Percentiles rank a stretch among this genome's conserved stretches.
Evolutionary conservation across 1,284 basidiomycete species (phyloP).

Genomic region (Volvariella volvacea): DNA sequence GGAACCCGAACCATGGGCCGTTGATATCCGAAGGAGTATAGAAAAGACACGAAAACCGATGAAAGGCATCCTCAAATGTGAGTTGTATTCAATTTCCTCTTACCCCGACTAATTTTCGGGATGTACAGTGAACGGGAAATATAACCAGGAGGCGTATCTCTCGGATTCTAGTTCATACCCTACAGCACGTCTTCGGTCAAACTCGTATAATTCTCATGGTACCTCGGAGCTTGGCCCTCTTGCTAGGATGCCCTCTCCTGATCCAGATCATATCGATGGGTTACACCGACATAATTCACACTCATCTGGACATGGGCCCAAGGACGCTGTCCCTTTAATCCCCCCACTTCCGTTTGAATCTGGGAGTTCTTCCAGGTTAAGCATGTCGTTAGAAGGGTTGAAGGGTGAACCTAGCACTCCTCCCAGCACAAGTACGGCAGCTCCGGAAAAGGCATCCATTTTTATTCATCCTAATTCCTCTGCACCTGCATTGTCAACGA

Average conservation of each 20-base stretch:
- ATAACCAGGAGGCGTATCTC: slow-evolving; percentile 53
- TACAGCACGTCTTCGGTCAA: slow-evolving; percentile 59
- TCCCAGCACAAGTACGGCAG: slow-evolving; percentile 17
- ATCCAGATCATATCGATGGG: slow-evolving; percentile 83
- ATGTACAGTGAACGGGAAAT: slow-evolving; percentile 50
- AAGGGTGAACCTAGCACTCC: slow-evolving; percentile 30
- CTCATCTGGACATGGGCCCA: slow-evolving; percentile 30
- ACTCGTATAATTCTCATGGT: slow-evolving; percentile 69
- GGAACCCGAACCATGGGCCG: slow-evolving; percentile 65
- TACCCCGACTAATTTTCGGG: not conserved
- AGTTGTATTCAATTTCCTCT: slow-evolving; percentile 22
- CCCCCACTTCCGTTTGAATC: slow-evolving; percentile 59
- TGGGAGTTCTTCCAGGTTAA: slow-evolving; percentile 16
- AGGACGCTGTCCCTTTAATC: slow-evolving; percentile 28
- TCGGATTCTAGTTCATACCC: slow-evolving; percentile 24
- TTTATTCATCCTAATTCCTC: slow-evolving; percentile 85
- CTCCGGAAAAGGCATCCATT: slow-evolving; percentile 28
- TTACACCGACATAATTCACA: slow-evolving; percentile 60
- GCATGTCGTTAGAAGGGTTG: slow-evolving; percentile 25
- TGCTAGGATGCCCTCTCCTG: slow-evolving; percentile 70
- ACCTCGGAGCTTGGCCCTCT: slow-evolving; percentile 64
- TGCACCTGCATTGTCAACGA: slow-evolving; percentile 74
- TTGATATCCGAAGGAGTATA: slow-evolving; percentile 58
- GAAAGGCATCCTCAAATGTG: slow-evolving; percentile 88
- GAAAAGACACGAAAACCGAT: slow-evolving; percentile 62